phyloP scores from a whole-genome alignment of 495 filamentous ascomycete species.

The Pseudoneurospora amorphoporcata region DNA sequence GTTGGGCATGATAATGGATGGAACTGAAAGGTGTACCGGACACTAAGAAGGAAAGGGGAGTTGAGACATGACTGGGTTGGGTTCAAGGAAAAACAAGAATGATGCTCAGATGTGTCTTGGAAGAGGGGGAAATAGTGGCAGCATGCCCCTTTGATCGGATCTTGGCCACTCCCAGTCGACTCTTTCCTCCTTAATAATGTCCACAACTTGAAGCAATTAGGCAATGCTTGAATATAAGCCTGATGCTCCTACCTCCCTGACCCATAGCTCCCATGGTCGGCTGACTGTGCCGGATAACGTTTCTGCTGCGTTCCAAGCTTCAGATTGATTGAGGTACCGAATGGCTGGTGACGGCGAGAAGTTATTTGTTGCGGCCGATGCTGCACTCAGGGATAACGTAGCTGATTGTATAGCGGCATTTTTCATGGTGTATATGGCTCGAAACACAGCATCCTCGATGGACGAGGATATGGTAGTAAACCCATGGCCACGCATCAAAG shows the following conservation, averaged over 20 bases:
- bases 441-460: slow-evolving; percentile 31
- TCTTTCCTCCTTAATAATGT: background rate
- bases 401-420: slow-evolving; percentile 34
- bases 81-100: background rate
- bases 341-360: slow-evolving; percentile 1
- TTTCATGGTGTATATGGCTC: slow-evolving; percentile 36
- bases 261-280: slow-evolving; percentile 34
- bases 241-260: slow-evolving; percentile 27
- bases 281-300: slow-evolving; percentile 18
- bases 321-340: slow-evolving; percentile 18
- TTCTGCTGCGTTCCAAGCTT: slow-evolving; percentile 8
- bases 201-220: background rate
- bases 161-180: background rate
- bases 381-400: slow-evolving; percentile 13
- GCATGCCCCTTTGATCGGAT: background rate
- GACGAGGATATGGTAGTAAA: slow-evolving; percentile 29
- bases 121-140: background rate
- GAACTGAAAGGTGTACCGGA: background rate
- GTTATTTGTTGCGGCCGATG: slow-evolving; percentile 1
- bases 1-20: background rate
- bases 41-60: background rate
- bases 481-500: slow-evolving; percentile 41
- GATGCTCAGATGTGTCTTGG: background rate
- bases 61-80: background rate
- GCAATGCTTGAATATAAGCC: slow-evolving; percentile 20